A percentile compares a stretch with the other conserved stretches of the same genome.
These are phyloP conservation scores for Ceratobasidium sp. DNA, from an alignment of 1,284 basidiomycete species.

Conservation along the genomic window DNA sequence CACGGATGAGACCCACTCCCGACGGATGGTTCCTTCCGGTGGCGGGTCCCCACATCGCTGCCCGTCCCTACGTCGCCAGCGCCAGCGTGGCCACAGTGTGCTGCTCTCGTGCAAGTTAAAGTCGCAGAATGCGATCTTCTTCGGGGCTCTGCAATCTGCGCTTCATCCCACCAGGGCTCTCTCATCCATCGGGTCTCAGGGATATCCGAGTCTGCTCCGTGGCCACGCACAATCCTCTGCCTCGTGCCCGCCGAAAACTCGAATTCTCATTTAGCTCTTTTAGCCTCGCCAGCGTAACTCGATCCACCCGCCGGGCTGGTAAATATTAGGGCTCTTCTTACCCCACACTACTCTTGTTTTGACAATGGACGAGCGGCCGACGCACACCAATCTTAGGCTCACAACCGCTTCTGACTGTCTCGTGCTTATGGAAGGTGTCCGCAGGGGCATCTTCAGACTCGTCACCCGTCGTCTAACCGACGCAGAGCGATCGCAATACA, in stretches of 20 bases:
- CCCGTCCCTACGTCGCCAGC: not conserved
- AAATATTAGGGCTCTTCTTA: constrained; percentile 42
- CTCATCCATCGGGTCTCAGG: not conserved
- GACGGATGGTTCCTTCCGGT: not conserved
- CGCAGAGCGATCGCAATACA: constrained; percentile 41
- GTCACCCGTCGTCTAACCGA: constrained; percentile 42
- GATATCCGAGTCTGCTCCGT: constrained; percentile 24
- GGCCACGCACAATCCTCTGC: constrained; percentile 20
- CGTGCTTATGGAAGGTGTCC: constrained; percentile 41
- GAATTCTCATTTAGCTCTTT: constrained; percentile 29
- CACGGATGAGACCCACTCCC: not conserved
- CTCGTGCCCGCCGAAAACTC: constrained; percentile 12
- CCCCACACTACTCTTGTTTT: constrained; percentile 42
- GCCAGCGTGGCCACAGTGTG: no score
- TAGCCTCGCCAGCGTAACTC: constrained; percentile 15
- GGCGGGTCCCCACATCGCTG: not conserved
- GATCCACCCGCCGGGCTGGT: constrained; percentile 29
- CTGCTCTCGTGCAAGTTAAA: not conserved
- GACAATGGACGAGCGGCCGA: constrained; percentile 42
- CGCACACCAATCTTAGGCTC: constrained; percentile 40
- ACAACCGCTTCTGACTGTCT: constrained; percentile 41
- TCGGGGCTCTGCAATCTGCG: not conserved
- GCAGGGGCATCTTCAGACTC: constrained; percentile 31
- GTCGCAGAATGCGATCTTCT: not conserved
- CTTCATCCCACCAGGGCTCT: not conserved